Conservation (phyloP, 257 asterid genomes). For the Forsythia viridissima region DNA sequence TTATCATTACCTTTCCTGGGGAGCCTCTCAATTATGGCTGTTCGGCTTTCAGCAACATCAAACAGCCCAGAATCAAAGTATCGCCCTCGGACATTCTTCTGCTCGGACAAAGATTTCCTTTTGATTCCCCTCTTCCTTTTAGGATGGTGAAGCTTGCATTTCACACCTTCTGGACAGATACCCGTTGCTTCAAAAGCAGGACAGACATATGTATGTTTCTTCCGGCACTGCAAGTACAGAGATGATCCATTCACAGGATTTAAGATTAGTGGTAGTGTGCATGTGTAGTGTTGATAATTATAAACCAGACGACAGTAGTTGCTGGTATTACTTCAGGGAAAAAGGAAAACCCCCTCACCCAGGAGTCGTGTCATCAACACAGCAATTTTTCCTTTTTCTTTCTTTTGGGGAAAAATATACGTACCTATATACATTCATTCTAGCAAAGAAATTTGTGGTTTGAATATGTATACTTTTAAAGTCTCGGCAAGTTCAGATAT, state of each 20-base stretch:
- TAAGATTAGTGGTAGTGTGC: slow-evolving; percentile 46
- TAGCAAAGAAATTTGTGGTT: slow-evolving; percentile 1
- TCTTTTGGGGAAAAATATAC: neutral
- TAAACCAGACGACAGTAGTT: slow-evolving; percentile 12
- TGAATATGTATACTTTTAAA: neutral
- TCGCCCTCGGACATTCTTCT: slow-evolving; percentile 65
- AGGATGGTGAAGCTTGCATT: slow-evolving; percentile 97
- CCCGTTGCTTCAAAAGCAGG: slow-evolving; percentile 84
- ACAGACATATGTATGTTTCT: slow-evolving; percentile 86
- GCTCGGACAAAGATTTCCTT: slow-evolving; percentile 45
- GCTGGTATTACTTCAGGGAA: neutral
- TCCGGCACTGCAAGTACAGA: slow-evolving; percentile 84
- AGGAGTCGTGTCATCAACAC: neutral
- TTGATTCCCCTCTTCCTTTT: slow-evolving; percentile 56
- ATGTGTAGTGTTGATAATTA: slow-evolving; percentile 20
- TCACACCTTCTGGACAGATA: slow-evolving; percentile 58
- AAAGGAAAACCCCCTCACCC: neutral
- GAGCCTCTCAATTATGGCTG: slow-evolving; percentile 29
- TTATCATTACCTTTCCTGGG: slow-evolving; percentile 45
- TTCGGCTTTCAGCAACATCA: slow-evolving; percentile 33
- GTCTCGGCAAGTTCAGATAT: neutral
- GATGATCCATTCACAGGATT: slow-evolving; percentile 60
- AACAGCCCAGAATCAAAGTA: slow-evolving; percentile 76
- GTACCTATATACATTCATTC: neutral
- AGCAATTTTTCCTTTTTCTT: neutral